Evolutionary conservation across 2,329 filamentous ascomycete species (phyloP), one percentile per base, ranked within the genome.

Genomic region (Pseudogymnoascus sp.): DNA sequence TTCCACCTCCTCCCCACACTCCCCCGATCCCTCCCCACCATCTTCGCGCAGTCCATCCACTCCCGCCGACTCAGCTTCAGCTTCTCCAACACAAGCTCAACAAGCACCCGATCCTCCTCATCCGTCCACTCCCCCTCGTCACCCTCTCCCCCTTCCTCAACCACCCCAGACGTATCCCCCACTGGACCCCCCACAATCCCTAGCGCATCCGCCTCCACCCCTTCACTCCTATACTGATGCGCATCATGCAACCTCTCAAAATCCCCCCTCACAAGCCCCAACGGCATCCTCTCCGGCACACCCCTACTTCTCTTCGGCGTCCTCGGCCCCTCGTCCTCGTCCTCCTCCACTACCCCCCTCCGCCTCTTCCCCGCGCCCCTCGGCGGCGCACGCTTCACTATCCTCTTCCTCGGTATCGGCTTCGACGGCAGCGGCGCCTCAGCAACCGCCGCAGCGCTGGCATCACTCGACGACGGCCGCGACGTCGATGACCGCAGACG

Each of bases 1-100:
- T 83, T 85, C 86, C 86, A 89, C 68, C 86, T 76, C 60, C 81
- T 77, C 43, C 81, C 82, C 53, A 87, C 77, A 64, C 79, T 82
- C 64, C 79, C 77, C 61, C 82, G 78, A 73, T 87, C 84, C 69
- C 82, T 84, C 65, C 86, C 85, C 6, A 89, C 76, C 67, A 79
- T 85, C 64, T 84, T 79, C 46, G 85, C 86, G 72, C 85, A 88
- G 71, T 89, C 85, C 64, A 87, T 83, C 86, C 85, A 88, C 64
- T 89, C 85, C 60, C 80, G 78, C 74, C 84, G 87, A 68, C 81
- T 82, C 22, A 89, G 78, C 74, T 82, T 83, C 62, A 89, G 78
- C 76, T 88, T 88, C 71, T 87, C 84, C 5, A 89, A 77, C 40
- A 89, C 84, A 16, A 89, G 78, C 74, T 88, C 85, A n/a, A 89